A percentile compares a stretch with the other conserved stretches of the same genome.
Conservation (phyloP, 2,329 filamentous ascomycete species). For the Coniosporium tulheliwenetii region DNA sequence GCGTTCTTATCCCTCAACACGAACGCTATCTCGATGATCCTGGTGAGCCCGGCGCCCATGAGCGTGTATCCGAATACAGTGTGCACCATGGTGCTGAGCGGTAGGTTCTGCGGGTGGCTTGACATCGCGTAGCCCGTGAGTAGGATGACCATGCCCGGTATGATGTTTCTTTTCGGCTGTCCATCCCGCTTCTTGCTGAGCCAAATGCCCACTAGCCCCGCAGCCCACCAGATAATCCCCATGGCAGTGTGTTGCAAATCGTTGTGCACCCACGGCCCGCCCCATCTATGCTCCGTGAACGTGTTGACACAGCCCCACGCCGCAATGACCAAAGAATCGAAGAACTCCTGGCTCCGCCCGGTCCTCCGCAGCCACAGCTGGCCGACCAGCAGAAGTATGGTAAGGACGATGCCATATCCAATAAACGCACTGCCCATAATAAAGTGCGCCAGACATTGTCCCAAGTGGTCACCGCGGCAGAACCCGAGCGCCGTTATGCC, state of each 20-base stretch:
- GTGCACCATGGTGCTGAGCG: slow-evolving; percentile 78
- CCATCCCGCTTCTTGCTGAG: slow-evolving; percentile 72
- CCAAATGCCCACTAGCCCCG: slow-evolving; percentile 84
- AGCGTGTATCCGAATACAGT: slow-evolving; percentile 84
- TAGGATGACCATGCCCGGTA: slow-evolving; percentile 80
- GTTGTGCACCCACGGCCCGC: slow-evolving; percentile 72
- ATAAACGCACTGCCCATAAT: slow-evolving; percentile 98
- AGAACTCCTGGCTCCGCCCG: slow-evolving; percentile 90
- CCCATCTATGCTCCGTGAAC: slow-evolving; percentile 95
- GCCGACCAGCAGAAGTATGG: slow-evolving; percentile 72
- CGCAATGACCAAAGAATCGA: slow-evolving; percentile 79
- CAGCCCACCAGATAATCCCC: slow-evolving; percentile 98
- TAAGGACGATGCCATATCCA: slow-evolving; percentile 77
- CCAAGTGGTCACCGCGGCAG: slow-evolving; percentile 79
- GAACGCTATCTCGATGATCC: slow-evolving; percentile 86
- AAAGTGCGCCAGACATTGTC: slow-evolving; percentile 90
- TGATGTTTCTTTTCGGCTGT: slow-evolving; percentile 76
- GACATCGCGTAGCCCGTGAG: slow-evolving; percentile 95
- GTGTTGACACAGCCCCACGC: slow-evolving; percentile 96
- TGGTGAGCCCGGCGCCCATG: slow-evolving; percentile 71
- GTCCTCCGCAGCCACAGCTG: slow-evolving; percentile 72
- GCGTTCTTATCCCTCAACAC: slow-evolving; percentile 59
- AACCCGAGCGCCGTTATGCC: slow-evolving; percentile 86
- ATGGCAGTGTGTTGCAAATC: slow-evolving; percentile 98
- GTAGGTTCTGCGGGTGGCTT: slow-evolving; percentile 69